Evolutionary conservation across 2,329 filamentous ascomycete genomes (phyloP), one percentile per base, ranked within the genome.

Genomic region (Pyrenochaeta sp.): DNA sequence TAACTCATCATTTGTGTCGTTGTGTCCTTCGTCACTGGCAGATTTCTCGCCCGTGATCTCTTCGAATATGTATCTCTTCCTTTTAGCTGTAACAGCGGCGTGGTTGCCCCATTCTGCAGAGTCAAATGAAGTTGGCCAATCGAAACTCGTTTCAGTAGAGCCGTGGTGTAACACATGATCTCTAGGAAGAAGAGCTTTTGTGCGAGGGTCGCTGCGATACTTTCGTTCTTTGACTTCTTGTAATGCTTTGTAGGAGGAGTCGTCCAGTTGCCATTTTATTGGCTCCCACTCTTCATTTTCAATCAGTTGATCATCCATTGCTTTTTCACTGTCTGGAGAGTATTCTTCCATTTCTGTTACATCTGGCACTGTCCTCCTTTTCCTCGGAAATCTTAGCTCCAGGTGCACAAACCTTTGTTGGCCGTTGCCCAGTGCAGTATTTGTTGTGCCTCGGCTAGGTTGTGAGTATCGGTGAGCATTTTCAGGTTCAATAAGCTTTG

Each of bases 91-190:
- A 11, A 35, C 18, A 29, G 30, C n/a, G 23, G 14, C 5, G 5
- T 12, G 12, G 11, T 35, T 35, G 12, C 39, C 47, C 37, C 39
- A 50, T 7, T 14, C 32, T 0, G 30, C 17, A 3, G 39, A 44
- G 9, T 50, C 39, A 27, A 36, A 50, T 5, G 39, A 44, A 2
- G 47, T 50, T 4, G 47, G 47, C 47, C 47, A 50, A 20, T 50
- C n/a, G 20, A 43, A 44, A 15, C 39, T 50, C 0, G 21, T 47
- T 20, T 47, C 45, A 9, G 7, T 15, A 9, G 20, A 39, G 10
- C 45, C 45, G 14, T 47, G 45, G 9, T 47, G 45, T 0, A 14
- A 7, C 4, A 31, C 15, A 20, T 47, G 33, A 11, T 20, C n/a
- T 20, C 11, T 11, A n/a, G 23, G 23, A 5, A 27, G 4, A 9